A percentile compares a stretch with the other conserved stretches of the same genome.
Conservation (phyloP, 768 basidiomycete species). For the Cyclocybe cylindracea region DNA sequence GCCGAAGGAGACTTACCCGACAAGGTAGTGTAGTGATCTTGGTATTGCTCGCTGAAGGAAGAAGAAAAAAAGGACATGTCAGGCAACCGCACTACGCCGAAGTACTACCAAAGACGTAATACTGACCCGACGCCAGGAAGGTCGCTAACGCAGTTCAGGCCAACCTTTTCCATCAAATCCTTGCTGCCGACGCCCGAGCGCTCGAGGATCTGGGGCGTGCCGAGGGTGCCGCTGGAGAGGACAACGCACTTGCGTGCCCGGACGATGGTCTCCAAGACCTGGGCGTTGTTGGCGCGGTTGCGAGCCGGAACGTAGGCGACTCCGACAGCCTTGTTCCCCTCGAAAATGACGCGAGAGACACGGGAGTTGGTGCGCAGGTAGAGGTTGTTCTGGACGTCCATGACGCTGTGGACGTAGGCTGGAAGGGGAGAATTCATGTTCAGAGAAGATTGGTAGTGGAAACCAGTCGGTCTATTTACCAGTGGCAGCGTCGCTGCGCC, state of each 20-base stretch:
- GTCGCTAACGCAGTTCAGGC: constrained; percentile 65
- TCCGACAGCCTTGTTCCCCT: constrained; percentile 70
- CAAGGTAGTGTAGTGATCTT: constrained; percentile 74
- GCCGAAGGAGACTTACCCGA: constrained; percentile 40
- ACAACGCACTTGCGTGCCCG: constrained; percentile 69
- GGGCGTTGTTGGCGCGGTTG: constrained; percentile 53
- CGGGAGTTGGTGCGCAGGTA: constrained; percentile 66
- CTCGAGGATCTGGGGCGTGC: constrained; percentile 74
- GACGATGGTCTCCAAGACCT: constrained; percentile 63
- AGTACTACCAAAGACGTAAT: not conserved
- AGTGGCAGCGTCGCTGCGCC: constrained; percentile 71
- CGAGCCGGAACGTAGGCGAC: constrained; percentile 68
- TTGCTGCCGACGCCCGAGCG: constrained; percentile 68
- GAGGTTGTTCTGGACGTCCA: constrained; percentile 68
- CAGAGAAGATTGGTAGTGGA: not conserved
- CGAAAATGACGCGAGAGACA: constrained; percentile 72
- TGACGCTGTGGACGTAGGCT: constrained; percentile 73
- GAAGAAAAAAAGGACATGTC: not conserved
- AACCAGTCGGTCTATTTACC: constrained; percentile 32
- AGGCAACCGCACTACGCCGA: no score
- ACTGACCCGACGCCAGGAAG: constrained; percentile 69
- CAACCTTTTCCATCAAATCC: constrained; percentile 53
- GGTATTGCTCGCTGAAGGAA: constrained; percentile 59
- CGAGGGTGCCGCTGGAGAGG: constrained; percentile 65
- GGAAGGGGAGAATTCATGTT: not conserved